Evolutionary conservation across 164 flowering plant genomes (phyloP).

Genomic region (Litsea cubeba): DNA sequence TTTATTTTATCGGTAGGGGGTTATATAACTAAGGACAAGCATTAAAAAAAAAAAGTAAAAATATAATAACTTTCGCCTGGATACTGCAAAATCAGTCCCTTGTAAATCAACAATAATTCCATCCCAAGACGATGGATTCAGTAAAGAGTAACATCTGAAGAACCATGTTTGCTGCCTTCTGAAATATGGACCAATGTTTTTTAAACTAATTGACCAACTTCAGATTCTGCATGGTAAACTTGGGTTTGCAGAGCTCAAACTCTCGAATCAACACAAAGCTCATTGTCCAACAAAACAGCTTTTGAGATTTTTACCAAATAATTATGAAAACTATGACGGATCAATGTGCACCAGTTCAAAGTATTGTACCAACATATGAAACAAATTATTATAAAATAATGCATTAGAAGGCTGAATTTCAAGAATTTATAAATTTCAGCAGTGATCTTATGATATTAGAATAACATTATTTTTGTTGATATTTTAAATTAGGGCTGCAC

Average conservation of each 20-base stretch:
- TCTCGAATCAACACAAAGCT: background rate
- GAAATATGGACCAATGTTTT: constrained; percentile 8
- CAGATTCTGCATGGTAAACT: background rate
- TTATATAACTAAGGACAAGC: too few species aligned
- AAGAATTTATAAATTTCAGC: background rate
- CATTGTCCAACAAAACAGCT: background rate
- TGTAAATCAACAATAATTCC: too few species aligned
- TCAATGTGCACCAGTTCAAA: background rate
- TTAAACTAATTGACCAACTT: constrained; percentile 6
- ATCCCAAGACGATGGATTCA: too few species aligned
- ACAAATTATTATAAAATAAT: background rate
- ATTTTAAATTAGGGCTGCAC: too few species aligned
- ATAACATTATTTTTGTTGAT: too few species aligned
- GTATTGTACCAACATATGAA: background rate
- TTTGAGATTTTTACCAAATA: background rate
- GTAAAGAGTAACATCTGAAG: too few species aligned
- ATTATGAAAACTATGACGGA: background rate
- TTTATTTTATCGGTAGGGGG: too few species aligned
- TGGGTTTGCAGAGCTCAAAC: background rate
- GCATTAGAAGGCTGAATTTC: background rate
- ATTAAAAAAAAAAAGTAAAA: too few species aligned
- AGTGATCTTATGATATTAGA: background rate
- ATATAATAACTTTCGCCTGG: too few species aligned
- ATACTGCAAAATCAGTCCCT: too few species aligned
- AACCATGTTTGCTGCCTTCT: too few species aligned